Evolutionary conservation across 208 protist genomes (phyloP).

Genomic region (Leishmania guyanensis): DNA sequence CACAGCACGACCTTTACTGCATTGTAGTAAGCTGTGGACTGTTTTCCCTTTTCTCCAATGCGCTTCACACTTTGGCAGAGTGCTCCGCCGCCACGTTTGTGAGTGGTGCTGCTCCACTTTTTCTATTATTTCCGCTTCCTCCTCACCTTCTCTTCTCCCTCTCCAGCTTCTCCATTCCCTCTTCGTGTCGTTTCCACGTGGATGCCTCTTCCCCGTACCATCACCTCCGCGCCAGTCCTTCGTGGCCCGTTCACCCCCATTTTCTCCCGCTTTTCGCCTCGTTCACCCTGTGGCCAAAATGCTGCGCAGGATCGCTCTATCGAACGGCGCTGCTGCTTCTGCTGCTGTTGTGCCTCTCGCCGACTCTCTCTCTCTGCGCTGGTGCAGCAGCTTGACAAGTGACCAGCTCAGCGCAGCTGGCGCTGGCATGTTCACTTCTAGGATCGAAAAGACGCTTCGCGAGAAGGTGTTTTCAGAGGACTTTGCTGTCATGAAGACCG

Average conservation of each 20-base stretch:
- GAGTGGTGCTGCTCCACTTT: not conserved
- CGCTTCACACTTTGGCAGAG: not conserved
- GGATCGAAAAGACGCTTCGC: conserved; percentile 30
- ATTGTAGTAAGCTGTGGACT: not conserved
- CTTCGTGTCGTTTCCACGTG: not conserved
- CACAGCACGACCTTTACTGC: not conserved
- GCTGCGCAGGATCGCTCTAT: not conserved
- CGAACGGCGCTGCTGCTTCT: not conserved
- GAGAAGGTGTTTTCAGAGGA: conserved; percentile 33
- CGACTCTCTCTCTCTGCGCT: conserved; percentile 9
- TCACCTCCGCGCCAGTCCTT: not conserved
- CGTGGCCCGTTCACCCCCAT: too few species aligned
- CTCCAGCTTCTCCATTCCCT: not conserved
- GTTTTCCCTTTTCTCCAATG: not conserved
- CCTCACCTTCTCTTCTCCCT: not conserved
- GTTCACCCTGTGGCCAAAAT: not conserved
- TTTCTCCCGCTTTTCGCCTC: not conserved
- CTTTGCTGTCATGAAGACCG: conserved; percentile 22
- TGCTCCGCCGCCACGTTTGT: not conserved
- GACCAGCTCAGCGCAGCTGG: not conserved
- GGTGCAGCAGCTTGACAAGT: conserved; percentile 8
- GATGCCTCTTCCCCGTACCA: not conserved
- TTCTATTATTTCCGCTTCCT: not conserved
- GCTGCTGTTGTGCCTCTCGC: not conserved
- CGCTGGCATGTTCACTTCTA: conserved; percentile 23